Base-by-base conservation (phyloP, 2,329 filamentous ascomycete genomes). In the Lecanicillium sp. region DNA sequence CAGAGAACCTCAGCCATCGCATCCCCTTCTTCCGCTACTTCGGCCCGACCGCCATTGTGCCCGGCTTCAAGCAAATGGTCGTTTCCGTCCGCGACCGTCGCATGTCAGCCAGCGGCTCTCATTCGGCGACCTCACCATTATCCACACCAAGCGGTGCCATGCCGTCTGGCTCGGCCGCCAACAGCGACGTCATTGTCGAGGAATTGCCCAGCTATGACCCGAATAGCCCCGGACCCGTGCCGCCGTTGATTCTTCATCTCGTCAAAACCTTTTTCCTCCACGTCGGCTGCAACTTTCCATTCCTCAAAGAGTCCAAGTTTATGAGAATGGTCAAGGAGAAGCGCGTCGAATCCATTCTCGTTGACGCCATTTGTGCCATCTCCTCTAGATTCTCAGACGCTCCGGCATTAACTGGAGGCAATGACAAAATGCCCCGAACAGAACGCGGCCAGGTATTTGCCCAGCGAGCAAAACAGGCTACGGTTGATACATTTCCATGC, bases 11-110 rank as follows among this genome's bases (percentile, higher is more conserved):
- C 56, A 68, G 74, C 44, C 68, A 83, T 52, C 74, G 82, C 39
- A 85, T 94, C 46, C 87, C 87, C 0, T 95, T 92, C 57, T 94
- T 94, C 52, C 73, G 88, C 44, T 94, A 92, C 60, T 92, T 94
- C 55, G 88, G 87, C 0, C 86, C 87, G 0, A 94, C 88, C 1
- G 88, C 87, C 45, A 94, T 94, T 53, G 86, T 92, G 37, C 87
- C 87, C 2, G 87, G 87, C 17, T 94, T 88, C 64, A 94, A 94
- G 60, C 87, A 94, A 58, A 94, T 94, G 86, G 85, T 94, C 18
- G 81, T 84, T 42, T 81, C 83, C 39, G 77, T 89, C 20, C 74
- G 81, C 42, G 79, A 83, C 43, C 69, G 78, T 43, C 72, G 79
- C 17, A 71, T 72, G 17, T 79, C 79, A 37, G 72, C 69, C 8